These are phyloP conservation scores for Avena insularis DNA, from an alignment of 176 grass and related monocot genomes.

Conservation along the genomic window DNA sequence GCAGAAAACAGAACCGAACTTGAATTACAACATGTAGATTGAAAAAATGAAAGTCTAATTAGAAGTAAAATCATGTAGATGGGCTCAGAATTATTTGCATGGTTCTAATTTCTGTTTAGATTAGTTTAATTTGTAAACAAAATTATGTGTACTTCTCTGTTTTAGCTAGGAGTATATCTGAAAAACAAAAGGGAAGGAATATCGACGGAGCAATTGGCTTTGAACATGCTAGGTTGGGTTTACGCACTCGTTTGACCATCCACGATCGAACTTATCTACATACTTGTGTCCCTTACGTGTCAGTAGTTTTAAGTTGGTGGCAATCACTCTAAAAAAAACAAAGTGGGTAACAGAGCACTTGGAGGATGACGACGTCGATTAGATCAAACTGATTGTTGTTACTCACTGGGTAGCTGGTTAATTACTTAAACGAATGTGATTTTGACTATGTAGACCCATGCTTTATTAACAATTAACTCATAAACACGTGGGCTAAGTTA, in stretches of 20 bases:
- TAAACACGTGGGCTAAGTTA: background rate
- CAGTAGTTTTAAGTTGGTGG: background rate
- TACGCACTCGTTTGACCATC: slow-evolving; percentile 39
- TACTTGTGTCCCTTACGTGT: background rate
- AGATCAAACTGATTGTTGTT: background rate
- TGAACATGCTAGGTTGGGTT: slow-evolving; percentile 19
- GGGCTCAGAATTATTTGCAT: background rate
- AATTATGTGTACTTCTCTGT: background rate
- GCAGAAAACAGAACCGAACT: too few species aligned
- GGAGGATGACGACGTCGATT: background rate
- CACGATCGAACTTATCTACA: background rate
- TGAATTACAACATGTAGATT: too few species aligned
- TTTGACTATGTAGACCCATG: background rate
- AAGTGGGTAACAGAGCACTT: background rate
- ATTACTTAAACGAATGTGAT: background rate
- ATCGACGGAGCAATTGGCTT: background rate
- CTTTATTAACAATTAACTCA: background rate
- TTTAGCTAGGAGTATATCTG: background rate
- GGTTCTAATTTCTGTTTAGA: background rate
- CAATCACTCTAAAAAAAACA: background rate
- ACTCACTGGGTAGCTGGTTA: background rate
- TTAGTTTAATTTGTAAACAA: background rate
- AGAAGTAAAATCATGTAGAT: too few species aligned
- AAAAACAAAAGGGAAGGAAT: background rate
- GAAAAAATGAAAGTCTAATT: too few species aligned